Base-by-base conservation (phyloP, 1,284 basidiomycete species). In the Anthracocystis walkeri region DNA sequence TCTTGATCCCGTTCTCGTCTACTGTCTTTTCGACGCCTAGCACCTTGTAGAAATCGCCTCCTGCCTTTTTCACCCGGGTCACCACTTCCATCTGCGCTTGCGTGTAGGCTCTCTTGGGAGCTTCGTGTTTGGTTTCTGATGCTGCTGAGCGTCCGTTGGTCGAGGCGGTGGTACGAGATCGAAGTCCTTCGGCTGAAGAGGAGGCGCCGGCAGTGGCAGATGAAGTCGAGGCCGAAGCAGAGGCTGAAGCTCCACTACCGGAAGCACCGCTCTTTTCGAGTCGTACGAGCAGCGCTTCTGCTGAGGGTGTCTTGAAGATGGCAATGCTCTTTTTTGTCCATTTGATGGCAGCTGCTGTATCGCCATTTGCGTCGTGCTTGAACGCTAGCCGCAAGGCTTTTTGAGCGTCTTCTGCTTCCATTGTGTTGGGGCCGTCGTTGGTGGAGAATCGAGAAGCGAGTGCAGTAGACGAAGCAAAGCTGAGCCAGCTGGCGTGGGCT, bases 11-110 rank as follows among this genome's bases (percentile, higher is more conserved):
- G 25, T 67, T 90, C 58, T 97, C 95, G 8, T 87, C 89, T 79
- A 98, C 96, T 25, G 93, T 90, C 86, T 90, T 91, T 85, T 95
- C 91, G 64, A 99, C 85, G 2, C 90, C 88, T 75, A 99, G 87
- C 73, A 99, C 97, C 85, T 93, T 92, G 86, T 99, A 99, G 86
- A 97, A 99, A 84, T 94, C 91, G 50, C 93, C 93, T 87, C 96
- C 98, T 35, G 88, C 86, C 23, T 66, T 75, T 80, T 91, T 89
- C 62, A 99, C 92, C 53, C 94, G 89, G 84, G 93, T 93, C 63
- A 99, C 97, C 44, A 97, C 89, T 18, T 90, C 90, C 29, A 89
- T 86, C 86, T 97, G 94, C 75, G 95, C 94, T 40, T 90, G 86
- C 0, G 95, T 97, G 86, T 92, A 97, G 58, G 93, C 91, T 81